A percentile compares a stretch with the other conserved stretches of the same genome.
These are phyloP conservation scores for Erythrophleum fordii DNA, from an alignment of 306 rosid species.

Conservation along the genomic window DNA sequence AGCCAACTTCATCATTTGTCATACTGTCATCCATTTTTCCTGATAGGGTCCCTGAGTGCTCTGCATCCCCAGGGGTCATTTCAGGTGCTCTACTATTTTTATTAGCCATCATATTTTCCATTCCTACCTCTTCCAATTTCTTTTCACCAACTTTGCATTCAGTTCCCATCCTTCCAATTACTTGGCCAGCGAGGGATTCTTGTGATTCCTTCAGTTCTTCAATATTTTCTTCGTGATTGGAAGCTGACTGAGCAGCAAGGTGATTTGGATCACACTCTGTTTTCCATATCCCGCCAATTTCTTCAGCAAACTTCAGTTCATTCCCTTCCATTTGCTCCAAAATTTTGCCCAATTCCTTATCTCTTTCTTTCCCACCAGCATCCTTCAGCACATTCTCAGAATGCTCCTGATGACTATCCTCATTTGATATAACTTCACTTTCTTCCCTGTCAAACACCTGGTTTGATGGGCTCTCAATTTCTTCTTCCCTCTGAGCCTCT, in stretches of 20 bases:
- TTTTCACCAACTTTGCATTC: conserved; percentile 29
- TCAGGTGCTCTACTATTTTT: conserved; percentile 31
- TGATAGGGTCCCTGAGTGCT: conserved; percentile 30
- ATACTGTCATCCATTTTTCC: conserved; percentile 44
- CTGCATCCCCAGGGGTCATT: conserved; percentile 34
- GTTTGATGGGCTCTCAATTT: conserved; percentile 20
- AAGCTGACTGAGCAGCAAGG: conserved; percentile 31
- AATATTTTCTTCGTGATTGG: conserved; percentile 33
- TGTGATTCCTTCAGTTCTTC: conserved; percentile 31
- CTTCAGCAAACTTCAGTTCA: conserved; percentile 37
- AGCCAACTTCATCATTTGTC: conserved; percentile 48
- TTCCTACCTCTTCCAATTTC: conserved; percentile 36
- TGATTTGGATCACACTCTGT: conserved; percentile 31
- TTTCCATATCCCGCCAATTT: conserved; percentile 37
- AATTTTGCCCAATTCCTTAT: conserved; percentile 25
- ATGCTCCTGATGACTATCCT: conserved; percentile 39
- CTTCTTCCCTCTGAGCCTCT: conserved; percentile 41
- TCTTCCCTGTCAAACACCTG: conserved; percentile 39
- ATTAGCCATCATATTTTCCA: conserved; percentile 29
- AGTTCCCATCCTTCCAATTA: conserved; percentile 25
- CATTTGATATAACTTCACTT: conserved; percentile 32
- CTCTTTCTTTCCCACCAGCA: conserved; percentile 31
- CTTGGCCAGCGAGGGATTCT: conserved; percentile 35
- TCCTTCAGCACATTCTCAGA: conserved; percentile 32
- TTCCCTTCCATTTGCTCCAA: conserved; percentile 33